These are phyloP conservation scores for Nitzschia inconspicua DNA, from an alignment of 108 stramenopile genomes.

Conservation along the genomic window DNA sequence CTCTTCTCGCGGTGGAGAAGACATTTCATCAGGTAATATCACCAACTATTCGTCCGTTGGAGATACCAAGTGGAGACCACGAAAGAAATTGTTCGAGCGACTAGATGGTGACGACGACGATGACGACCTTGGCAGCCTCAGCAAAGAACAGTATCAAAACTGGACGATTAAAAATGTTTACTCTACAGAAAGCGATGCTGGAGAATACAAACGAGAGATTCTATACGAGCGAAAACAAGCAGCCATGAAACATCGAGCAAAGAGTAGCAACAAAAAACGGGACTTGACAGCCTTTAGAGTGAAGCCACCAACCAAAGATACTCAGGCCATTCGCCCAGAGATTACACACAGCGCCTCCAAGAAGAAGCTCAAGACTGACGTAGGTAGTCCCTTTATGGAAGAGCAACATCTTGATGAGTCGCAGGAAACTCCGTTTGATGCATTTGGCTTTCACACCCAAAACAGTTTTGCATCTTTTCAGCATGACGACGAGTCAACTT, in stretches of 20 bases:
- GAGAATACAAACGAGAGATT: slow-evolving; percentile 18
- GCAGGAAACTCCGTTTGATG: background rate
- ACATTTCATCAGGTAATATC: background rate
- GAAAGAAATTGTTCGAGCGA: slow-evolving; percentile 21
- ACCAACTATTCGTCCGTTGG: background rate
- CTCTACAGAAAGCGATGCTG: slow-evolving; percentile 26
- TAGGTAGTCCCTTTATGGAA: background rate
- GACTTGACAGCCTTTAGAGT: slow-evolving; percentile 6
- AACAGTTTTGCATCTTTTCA: background rate
- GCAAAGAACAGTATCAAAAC: slow-evolving; percentile 4
- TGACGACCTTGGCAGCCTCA: background rate
- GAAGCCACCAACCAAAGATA: slow-evolving; percentile 17
- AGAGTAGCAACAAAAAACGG: slow-evolving; percentile 5
- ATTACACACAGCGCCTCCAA: slow-evolving; percentile 1
- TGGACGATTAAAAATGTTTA: background rate
- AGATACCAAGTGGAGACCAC: slow-evolving; percentile 28
- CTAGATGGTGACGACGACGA: slow-evolving; percentile 22
- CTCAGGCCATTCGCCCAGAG: background rate
- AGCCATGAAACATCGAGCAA: background rate
- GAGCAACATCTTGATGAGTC: background rate
- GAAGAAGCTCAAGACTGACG: slow-evolving; percentile 9
- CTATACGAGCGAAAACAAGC: slow-evolving; percentile 12
- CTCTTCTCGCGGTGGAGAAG: background rate
- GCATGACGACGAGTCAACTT: slow-evolving; percentile 11
- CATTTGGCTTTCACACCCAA: slow-evolving; percentile 5